Conservation (phyloP, 1,284 basidiomycete genomes). For the Leccinum holopus region DNA sequence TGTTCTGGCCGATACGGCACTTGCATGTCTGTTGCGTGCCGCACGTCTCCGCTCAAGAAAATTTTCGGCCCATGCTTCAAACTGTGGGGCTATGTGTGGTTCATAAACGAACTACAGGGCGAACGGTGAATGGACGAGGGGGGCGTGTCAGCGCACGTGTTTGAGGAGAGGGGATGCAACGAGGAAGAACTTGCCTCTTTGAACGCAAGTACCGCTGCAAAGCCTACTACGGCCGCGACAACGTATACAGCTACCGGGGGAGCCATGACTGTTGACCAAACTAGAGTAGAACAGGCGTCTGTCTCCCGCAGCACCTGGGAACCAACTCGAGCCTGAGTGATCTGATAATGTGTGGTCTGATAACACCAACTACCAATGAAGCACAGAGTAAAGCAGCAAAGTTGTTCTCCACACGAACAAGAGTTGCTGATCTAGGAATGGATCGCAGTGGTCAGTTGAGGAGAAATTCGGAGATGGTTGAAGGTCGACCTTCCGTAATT, state of each 20-base stretch:
- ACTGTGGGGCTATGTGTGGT: constrained; percentile 56
- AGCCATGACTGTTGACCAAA: constrained; percentile 19
- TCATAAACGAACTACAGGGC: constrained; percentile 55
- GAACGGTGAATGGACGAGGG: neutral
- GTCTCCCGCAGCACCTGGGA: constrained; percentile 21
- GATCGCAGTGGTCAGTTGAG: constrained; percentile 5
- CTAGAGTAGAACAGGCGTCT: constrained; percentile 9
- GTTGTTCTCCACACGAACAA: neutral
- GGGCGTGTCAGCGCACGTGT: constrained; percentile 27
- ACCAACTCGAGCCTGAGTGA: neutral
- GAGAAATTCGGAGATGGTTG: constrained; percentile 5
- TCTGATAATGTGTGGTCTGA: neutral
- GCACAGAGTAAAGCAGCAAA: neutral
- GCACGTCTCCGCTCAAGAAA: constrained; percentile 43
- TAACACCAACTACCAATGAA: constrained; percentile 4
- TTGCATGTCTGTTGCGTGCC: constrained; percentile 28
- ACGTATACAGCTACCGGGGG: constrained; percentile 40
- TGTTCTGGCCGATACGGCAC: constrained; percentile 24
- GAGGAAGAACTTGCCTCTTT: constrained; percentile 39
- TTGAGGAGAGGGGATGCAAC: neutral
- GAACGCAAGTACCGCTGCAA: constrained; percentile 44
- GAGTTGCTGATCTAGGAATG: constrained; percentile 1
- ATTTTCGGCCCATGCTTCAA: constrained; percentile 53
- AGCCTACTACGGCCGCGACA: constrained; percentile 38
- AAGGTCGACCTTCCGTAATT: constrained; percentile 15